Percentiles rank a stretch among this genome's conserved stretches.
Conservation (phyloP, 2,329 filamentous ascomycete genomes). For the Ceratocystis huliohia region DNA sequence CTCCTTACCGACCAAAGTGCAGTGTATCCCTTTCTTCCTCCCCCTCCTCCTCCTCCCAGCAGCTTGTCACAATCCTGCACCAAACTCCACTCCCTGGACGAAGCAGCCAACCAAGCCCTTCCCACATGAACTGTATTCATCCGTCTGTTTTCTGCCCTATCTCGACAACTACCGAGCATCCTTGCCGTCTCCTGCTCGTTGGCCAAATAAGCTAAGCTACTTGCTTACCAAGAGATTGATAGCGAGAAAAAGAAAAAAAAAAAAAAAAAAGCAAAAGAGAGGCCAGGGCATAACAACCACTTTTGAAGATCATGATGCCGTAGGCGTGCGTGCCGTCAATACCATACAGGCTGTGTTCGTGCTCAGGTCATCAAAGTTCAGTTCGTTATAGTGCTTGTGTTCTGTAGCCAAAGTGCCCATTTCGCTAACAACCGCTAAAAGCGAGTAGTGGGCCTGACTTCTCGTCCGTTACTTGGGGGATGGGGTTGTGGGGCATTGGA, state of each 20-base stretch:
- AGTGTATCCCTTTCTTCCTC: not conserved
- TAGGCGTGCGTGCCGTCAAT: not conserved
- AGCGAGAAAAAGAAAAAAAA: not conserved
- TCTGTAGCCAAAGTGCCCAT: not conserved
- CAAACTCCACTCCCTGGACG: no score
- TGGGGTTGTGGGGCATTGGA: no score
- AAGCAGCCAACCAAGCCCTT: not conserved
- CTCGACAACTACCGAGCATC: slow-evolving; percentile 7
- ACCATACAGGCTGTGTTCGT: not conserved
- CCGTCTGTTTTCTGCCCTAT: slow-evolving; percentile 5
- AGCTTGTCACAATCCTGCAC: not conserved
- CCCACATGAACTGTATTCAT: slow-evolving; percentile 3
- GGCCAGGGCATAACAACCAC: not conserved
- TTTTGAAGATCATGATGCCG: not conserved
- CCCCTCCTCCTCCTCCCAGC: not conserved
- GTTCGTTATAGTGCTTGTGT: slow-evolving; percentile 8
- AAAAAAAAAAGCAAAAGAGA: not conserved
- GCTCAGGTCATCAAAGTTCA: not conserved
- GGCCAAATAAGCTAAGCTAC: not conserved
- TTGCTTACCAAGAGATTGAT: not conserved
- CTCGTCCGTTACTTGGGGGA: no score
- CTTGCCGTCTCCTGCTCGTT: not conserved
- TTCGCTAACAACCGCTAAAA: not conserved
- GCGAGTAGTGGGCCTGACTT: no score
- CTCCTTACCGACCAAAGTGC: not conserved